Conservation (phyloP, 805 yeast species). For the Kregervanrija fluxuum region DNA sequence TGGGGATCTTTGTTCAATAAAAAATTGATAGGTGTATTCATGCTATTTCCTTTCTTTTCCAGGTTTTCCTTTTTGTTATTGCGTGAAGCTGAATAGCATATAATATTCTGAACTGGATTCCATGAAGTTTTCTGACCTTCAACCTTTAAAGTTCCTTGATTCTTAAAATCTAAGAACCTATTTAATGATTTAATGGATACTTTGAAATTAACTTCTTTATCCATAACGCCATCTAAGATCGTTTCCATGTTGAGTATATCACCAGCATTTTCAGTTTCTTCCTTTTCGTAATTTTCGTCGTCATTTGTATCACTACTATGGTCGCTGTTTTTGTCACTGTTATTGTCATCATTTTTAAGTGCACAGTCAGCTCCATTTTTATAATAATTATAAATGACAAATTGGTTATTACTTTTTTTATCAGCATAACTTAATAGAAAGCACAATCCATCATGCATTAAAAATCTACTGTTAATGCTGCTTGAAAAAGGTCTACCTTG, state of each 20-base stretch:
- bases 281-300: neutral
- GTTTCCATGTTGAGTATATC: neutral
- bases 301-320: neutral
- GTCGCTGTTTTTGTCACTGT: neutral
- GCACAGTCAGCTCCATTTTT: neutral
- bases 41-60: too few species aligned
- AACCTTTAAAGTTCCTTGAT: constrained; percentile 5
- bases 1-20: too few species aligned
- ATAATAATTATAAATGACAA: constrained; percentile 15
- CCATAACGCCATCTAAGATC: neutral
- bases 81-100: too few species aligned
- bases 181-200: constrained; percentile 4
- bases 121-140: constrained; percentile 8
- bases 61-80: too few species aligned
- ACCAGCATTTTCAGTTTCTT: neutral
- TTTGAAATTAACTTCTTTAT: constrained; percentile 1
- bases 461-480: constrained; percentile 22
- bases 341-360: neutral
- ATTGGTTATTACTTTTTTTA: constrained; percentile 14
- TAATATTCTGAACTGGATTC: neutral
- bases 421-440: constrained; percentile 21
- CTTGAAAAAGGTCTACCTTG: constrained; percentile 32
- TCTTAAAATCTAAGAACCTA: constrained; percentile 4
- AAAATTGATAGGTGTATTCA: too few species aligned
- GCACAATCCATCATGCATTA: constrained; percentile 20